Evolutionary conservation across 768 basidiomycete species (phyloP).

Genomic region (Lentinula lateritia): DNA sequence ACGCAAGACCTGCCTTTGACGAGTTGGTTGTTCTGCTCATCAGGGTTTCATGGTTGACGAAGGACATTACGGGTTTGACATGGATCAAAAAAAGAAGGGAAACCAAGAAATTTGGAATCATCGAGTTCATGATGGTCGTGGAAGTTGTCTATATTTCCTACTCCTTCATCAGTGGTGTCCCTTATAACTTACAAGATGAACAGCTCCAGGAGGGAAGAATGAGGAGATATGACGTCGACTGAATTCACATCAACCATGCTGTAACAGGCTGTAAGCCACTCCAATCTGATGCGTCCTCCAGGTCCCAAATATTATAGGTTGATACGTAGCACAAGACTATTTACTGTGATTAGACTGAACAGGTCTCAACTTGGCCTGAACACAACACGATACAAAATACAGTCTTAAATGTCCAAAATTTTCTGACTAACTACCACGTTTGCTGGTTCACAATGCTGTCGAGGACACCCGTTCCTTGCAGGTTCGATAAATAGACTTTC

Average conservation of each 20-base stretch:
- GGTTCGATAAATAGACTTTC: conserved; percentile 34
- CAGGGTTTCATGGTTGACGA: background rate
- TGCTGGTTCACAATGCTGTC: background rate
- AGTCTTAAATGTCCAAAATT: too few relatives aligned
- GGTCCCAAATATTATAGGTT: too few relatives aligned
- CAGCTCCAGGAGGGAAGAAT: background rate
- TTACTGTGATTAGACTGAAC: too few relatives aligned
- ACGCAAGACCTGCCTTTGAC: conserved; percentile 47
- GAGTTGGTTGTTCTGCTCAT: conserved; percentile 11
- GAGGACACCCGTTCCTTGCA: conserved; percentile 16
- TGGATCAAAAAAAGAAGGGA: background rate
- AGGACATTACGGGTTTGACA: background rate
- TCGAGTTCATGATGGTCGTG: background rate
- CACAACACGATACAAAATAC: too few relatives aligned
- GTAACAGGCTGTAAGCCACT: background rate
- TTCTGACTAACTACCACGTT: background rate
- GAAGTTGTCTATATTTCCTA: background rate
- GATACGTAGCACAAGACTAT: too few relatives aligned
- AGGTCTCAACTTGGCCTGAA: too few relatives aligned
- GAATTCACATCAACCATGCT: background rate
- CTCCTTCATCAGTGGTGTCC: background rate
- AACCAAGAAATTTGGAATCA: too few relatives aligned
- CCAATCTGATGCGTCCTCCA: background rate
- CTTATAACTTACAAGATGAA: background rate
- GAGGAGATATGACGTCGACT: background rate